phyloP scores from a whole-genome alignment of 495 filamentous ascomycete genomes.

The Talaromyces thailandensis region DNA sequence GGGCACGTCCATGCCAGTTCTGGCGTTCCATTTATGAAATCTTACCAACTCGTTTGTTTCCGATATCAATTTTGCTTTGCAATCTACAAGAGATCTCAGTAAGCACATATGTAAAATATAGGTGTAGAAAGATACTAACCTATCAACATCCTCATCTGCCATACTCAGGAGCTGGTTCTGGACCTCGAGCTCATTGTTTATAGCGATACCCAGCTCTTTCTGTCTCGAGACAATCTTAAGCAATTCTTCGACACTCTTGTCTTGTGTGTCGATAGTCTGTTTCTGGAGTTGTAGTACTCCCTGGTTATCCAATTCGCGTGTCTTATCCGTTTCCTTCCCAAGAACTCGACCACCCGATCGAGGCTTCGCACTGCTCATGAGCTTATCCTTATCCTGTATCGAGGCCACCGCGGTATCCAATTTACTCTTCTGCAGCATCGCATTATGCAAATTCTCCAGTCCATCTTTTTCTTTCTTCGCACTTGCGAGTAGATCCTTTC shows the following conservation, averaged over 20 bases:
- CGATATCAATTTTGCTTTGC: constrained; percentile 69
- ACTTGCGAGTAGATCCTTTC: constrained; percentile 68
- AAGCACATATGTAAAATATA: background rate
- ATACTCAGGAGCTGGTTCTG: constrained; percentile 76
- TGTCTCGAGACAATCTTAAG: constrained; percentile 68
- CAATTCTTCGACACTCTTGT: constrained; percentile 68
- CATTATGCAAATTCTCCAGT: constrained; percentile 69
- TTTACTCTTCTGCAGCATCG: constrained; percentile 52
- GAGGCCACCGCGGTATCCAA: constrained; percentile 39
- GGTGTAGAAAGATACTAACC: constrained; percentile 26
- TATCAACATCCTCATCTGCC: constrained; percentile 66
- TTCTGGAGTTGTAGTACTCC: constrained; percentile 80
- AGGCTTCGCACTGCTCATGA: constrained; percentile 26
- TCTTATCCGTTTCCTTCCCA: constrained; percentile 81
- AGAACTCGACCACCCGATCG: constrained; percentile 47
- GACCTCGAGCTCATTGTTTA: constrained; percentile 73
- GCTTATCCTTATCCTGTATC: constrained; percentile 45
- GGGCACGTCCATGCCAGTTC: background rate
- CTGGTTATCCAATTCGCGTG: constrained; percentile 81
- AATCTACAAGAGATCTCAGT: constrained; percentile 32
- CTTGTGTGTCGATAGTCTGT: constrained; percentile 79
- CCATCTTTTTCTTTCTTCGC: constrained; percentile 80
- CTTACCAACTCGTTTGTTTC: constrained; percentile 71
- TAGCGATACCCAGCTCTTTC: constrained; percentile 76
- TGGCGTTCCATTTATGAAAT: constrained; percentile 42